Base-by-base conservation (phyloP, 2,329 filamentous ascomycete species). In the Myriosclerotinia duriaeana region DNA sequence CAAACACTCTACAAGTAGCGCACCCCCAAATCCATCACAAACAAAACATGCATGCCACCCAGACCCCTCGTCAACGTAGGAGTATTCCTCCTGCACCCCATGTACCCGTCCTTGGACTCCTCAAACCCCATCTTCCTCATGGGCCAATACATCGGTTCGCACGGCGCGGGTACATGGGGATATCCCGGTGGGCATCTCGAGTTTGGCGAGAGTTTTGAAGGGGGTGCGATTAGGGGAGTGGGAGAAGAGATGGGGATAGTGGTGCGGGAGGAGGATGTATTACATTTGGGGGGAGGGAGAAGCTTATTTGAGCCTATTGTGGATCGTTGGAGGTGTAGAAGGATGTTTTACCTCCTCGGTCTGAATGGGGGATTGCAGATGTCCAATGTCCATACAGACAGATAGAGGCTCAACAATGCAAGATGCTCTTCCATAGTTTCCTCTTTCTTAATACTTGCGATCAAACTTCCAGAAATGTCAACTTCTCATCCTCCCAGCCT, bases 151-250 rank as follows among this genome's bases (percentile, higher is more conserved):
- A 55, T 68, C 20, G 64, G 55, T 20, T 68, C 70, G 5, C 69
- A 70, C 63, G 70, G 70, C 1, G 56, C 69, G 14, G 87, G 85
- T 1, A 87, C 84, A 0, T 86, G 84, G 78, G 87, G 87, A 60
- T 83, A 92, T 17, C 90, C 91, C 0, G 91, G 91, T 30, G 91
- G 91, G 0, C 90, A 94, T 72, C 83, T 93, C 20, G 91, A 94
- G 68, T 84, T 85, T 66, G 84, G 84, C 69, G 91, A 94, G 74
- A 80, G 80, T 1, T 82, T 86, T 42, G 80, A 86, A 26, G 76
- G 77, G 0, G 92, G 90, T 67, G 89, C 89, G 0, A 82, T 78
- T 56, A 83, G 91, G 5, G 91, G 94, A 77, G 80, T 85, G 0
- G 74, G 85, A 0, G 91, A 94, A 75, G 91, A 94, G 74, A 92